Conservation (phyloP, 768 basidiomycete genomes). For the Zangia roseola region DNA sequence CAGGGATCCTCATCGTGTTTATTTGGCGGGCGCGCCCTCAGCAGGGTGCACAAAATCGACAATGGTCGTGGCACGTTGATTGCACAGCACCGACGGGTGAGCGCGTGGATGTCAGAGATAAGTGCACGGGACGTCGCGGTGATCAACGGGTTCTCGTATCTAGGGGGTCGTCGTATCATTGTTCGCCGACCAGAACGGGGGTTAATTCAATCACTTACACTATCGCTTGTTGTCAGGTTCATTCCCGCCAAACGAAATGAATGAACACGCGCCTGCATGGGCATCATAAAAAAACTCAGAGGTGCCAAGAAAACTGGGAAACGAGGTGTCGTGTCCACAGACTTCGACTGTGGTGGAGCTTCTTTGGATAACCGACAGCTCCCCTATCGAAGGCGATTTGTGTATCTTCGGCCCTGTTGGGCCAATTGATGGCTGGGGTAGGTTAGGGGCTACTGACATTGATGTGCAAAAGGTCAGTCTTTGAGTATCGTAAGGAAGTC, state of each 20-base stretch:
- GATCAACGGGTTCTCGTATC: slow-evolving; percentile 78
- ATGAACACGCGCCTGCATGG: slow-evolving; percentile 55
- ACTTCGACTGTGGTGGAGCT: slow-evolving; percentile 66
- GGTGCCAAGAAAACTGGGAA: slow-evolving; percentile 47
- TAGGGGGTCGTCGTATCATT: slow-evolving; percentile 26
- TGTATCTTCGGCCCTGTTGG: not conserved
- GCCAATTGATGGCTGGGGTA: not conserved
- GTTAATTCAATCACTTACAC: slow-evolving; percentile 25
- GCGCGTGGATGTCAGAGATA: slow-evolving; percentile 67
- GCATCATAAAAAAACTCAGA: slow-evolving; percentile 68
- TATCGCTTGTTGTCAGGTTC: slow-evolving; percentile 9
- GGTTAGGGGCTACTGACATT: slow-evolving; percentile 13
- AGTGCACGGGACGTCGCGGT: slow-evolving; percentile 72
- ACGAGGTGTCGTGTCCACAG: slow-evolving; percentile 52
- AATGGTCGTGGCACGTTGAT: slow-evolving; percentile 69
- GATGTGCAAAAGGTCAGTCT: not conserved
- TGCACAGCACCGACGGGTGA: slow-evolving; percentile 57
- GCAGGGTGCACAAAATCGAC: slow-evolving; percentile 55
- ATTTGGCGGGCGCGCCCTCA: slow-evolving; percentile 37
- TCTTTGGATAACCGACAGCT: slow-evolving; percentile 37
- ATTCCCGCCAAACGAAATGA: slow-evolving; percentile 1
- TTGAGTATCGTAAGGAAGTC: not conserved
- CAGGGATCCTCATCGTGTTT: slow-evolving; percentile 38
- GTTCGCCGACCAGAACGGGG: not conserved
- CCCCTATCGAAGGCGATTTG: slow-evolving; percentile 17